A percentile compares a stretch with the other conserved stretches of the same genome.
These are phyloP conservation scores for Boletus patriciae DNA, from an alignment of 768 basidiomycete species.

Conservation along the genomic window DNA sequence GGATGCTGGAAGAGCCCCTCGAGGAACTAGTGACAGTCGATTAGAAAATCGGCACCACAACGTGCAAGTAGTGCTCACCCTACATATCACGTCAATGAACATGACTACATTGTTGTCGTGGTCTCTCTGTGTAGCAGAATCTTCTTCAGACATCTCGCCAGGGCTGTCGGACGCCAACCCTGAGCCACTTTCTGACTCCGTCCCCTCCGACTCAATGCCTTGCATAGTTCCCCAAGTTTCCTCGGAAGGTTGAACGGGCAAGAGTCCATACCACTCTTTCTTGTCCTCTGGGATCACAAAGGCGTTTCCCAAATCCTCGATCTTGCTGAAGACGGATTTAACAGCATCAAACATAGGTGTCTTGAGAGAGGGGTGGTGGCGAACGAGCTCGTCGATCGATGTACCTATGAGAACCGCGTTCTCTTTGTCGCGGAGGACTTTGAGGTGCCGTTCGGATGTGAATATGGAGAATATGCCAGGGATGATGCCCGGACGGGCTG, in stretches of 20 bases:
- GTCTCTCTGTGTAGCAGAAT: conserved; percentile 42
- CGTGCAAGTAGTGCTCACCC: conserved; percentile 47
- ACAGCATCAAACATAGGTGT: conserved; percentile 75
- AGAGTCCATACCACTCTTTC: conserved; percentile 65
- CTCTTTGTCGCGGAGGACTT: conserved; percentile 88
- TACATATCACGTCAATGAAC: conserved; percentile 75
- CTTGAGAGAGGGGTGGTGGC: conserved; percentile 92
- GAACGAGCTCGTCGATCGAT: conserved; percentile 90
- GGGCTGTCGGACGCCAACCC: conserved; percentile 17
- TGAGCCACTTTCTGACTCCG: conserved; percentile 20
- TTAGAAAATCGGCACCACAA: conserved; percentile 4
- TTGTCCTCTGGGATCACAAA: conserved; percentile 58
- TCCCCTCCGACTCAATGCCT: conserved; percentile 34
- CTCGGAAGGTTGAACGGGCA: conserved; percentile 30
- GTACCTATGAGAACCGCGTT: conserved; percentile 87
- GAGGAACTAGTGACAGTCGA: conserved; percentile 58
- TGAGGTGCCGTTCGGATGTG: conserved; percentile 79
- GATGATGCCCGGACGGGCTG: conserved; percentile 76
- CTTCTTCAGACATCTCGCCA: conserved; percentile 27
- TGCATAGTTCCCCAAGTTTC: conserved; percentile 49
- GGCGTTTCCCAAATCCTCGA: conserved; percentile 69
- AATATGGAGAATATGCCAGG: conserved; percentile 84
- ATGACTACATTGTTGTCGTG: conserved; percentile 78
- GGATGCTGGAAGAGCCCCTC: conserved; percentile 94
- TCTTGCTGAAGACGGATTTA: conserved; percentile 64